These are phyloP conservation scores for apple (Malus domestica) DNA, from an alignment of 306 rosid genomes.

Conservation along the genomic window ASM211411v1 NC_041795.1:25909501-25910000, in stretches of 20 bases:
- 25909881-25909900: conserved; percentile 56
- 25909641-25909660: conserved; percentile 67
- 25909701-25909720: conserved; percentile 50
- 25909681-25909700: conserved; percentile 68
- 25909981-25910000: conserved; percentile 36
- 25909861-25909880: conserved; percentile 52
- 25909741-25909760: conserved; percentile 61
- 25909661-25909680: conserved; percentile 35
- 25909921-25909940: conserved; percentile 34
- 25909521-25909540: conserved; percentile 61
- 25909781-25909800: conserved; percentile 29
- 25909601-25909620: conserved; percentile 34
- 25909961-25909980: conserved; percentile 45
- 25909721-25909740: conserved; percentile 51
- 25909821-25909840: conserved; percentile 56
- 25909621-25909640: conserved; percentile 45
- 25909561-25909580: conserved; percentile 38
- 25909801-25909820: conserved; percentile 43
- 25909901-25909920: conserved; percentile 56
- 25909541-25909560: conserved; percentile 36
- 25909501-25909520: conserved; percentile 47
- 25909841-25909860: conserved; percentile 54
- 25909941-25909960: conserved; percentile 43
- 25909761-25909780: conserved; percentile 25
- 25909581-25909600: conserved; percentile 33